phyloP scores from a whole-genome alignment of 306 rosid species.

The Purshia tridentata region DNA sequence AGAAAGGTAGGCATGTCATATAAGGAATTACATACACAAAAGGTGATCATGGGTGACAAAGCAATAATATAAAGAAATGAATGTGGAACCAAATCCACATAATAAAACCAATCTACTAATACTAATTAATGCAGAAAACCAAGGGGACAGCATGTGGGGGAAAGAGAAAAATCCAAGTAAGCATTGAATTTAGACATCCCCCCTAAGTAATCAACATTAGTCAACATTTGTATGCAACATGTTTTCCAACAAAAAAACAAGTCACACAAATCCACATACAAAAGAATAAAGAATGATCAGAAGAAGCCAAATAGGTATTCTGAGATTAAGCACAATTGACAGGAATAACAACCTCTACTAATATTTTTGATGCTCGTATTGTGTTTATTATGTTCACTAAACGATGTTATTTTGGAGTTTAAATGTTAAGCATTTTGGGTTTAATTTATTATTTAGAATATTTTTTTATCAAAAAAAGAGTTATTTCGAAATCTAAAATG shows the following conservation, averaged over 20 bases:
- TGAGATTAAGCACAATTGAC: too few relatives aligned
- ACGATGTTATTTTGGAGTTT: too few relatives aligned
- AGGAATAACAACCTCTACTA: too few relatives aligned
- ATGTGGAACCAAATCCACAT: slow-evolving; percentile 41
- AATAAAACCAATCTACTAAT: slow-evolving; percentile 22
- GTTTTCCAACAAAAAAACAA: slow-evolving; percentile 34
- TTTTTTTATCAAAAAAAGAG: too few relatives aligned
- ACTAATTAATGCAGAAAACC: slow-evolving; percentile 24
- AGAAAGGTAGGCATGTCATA: background rate
- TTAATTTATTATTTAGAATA: too few relatives aligned
- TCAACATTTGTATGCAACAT: slow-evolving; percentile 37
- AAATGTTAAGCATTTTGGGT: too few relatives aligned
- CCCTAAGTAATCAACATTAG: slow-evolving; percentile 26
- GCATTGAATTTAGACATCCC: slow-evolving; percentile 57
- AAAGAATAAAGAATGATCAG: slow-evolving; percentile 5
- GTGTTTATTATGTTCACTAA: too few relatives aligned
- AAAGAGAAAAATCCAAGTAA: slow-evolving; percentile 33
- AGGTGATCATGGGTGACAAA: slow-evolving; percentile 4
- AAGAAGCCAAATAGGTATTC: slow-evolving; percentile 11
- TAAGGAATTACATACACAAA: background rate
- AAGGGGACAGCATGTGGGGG: slow-evolving; percentile 51
- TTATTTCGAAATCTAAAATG: too few relatives aligned
- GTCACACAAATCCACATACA: slow-evolving; percentile 25
- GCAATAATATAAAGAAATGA: slow-evolving; percentile 7
- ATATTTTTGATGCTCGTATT: too few relatives aligned